These are phyloP conservation scores for Zasmidium cellare DNA, from an alignment of 2,329 filamentous ascomycete species.

Conservation along the genomic window DNA sequence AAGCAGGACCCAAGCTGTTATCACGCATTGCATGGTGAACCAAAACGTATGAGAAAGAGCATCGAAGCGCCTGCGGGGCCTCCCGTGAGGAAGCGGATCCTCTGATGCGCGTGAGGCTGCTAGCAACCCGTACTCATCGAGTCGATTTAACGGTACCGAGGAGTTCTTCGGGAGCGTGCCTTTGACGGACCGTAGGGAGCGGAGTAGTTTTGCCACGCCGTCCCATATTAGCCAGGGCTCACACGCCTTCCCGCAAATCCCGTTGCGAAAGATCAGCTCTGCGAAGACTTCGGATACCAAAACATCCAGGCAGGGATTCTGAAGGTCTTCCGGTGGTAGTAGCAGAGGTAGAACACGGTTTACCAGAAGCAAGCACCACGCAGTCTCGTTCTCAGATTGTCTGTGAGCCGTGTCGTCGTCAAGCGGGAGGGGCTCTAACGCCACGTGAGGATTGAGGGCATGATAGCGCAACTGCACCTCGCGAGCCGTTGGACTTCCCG, in stretches of 20 bases:
- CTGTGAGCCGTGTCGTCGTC: constrained; percentile 38
- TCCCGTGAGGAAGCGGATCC: background rate
- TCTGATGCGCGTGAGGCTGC: constrained; percentile 34
- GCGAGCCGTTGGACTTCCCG: constrained; percentile 2
- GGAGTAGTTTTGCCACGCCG: constrained; percentile 70
- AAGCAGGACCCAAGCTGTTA: constrained; percentile 51
- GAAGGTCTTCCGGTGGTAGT: constrained; percentile 86
- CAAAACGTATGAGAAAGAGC: constrained; percentile 18
- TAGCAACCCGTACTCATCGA: constrained; percentile 60
- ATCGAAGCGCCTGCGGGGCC: constrained; percentile 17
- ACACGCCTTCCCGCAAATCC: constrained; percentile 75
- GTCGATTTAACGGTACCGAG: constrained; percentile 40
- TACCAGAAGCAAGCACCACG: constrained; percentile 86
- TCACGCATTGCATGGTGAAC: constrained; percentile 16
- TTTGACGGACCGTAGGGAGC: constrained; percentile 34
- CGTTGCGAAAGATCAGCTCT: constrained; percentile 83
- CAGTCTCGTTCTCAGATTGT: constrained; percentile 74
- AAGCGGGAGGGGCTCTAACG: constrained; percentile 73
- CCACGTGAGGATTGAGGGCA: constrained; percentile 76
- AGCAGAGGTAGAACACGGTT: constrained; percentile 79
- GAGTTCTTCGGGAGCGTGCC: background rate
- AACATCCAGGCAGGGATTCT: constrained; percentile 80
- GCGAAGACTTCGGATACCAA: constrained; percentile 86
- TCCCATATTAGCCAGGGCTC: constrained; percentile 91
- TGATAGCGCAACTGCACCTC: constrained; percentile 60